Base-by-base conservation (phyloP, 495 filamentous ascomycete genomes). In the Aspergillus sparsus region DNA sequence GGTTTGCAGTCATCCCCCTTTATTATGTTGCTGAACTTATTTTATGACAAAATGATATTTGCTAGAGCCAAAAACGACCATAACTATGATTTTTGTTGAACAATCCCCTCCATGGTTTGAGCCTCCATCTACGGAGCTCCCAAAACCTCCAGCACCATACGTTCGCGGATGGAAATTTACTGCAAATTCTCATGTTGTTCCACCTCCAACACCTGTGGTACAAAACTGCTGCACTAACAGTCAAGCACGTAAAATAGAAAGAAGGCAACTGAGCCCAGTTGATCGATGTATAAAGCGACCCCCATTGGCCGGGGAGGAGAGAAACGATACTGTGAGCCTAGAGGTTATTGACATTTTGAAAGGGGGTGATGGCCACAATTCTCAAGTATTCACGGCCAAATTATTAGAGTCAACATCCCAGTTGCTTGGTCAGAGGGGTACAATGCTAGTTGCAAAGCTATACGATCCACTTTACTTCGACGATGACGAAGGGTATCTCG, bases 391-490 rank as follows among this genome's bases (percentile, higher is more conserved):
- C 31, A 61, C 62, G 11, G 62, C 62, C 44, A 57, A 50, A 56
- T 9, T 70, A 42, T 39, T 62, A 11, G 18, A n/a, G 18, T 37
- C 62, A 41, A 47, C 18, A 16, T 49, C 34, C 33, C 49, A 31
- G 18, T 41, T 44, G 33, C 57, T 58, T 51, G 33, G 50, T 49
- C 50, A 10, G 33, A 49, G 62, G 13, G 55, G 41, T 32, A 66
- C 49, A 44, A 37, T 31, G 33, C 59, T 71, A 21, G 67, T 71
- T 52, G 68, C 68, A 31, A 71, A 73, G 31, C 45, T 71, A 36
- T 73, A 71, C 52, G 68, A 71, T 60, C 67, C 71, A 42, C 60
- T 71, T 35, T 73, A 70, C 45, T 59, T 65, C 44, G 56, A 71
- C 51, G 60, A 71, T 61, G 65, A 70, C 11, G 42, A 52, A 39